These are phyloP conservation scores for Lumnitzera racemosa DNA, from an alignment of 345 rosid species.

Conservation along the genomic window DNA sequence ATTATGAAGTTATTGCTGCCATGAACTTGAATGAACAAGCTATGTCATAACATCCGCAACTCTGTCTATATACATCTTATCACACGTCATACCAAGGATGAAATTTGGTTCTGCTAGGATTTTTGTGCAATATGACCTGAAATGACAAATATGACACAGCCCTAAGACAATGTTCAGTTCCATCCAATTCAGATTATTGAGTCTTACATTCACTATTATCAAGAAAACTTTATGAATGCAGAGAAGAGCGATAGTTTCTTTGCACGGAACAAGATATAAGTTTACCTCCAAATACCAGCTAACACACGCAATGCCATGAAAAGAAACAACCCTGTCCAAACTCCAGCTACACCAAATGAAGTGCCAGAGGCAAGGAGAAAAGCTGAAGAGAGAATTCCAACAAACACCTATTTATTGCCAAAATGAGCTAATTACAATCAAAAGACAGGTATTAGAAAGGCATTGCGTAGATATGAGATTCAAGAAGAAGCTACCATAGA, in stretches of 20 bases:
- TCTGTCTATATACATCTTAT: too few relatives aligned
- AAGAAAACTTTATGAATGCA: too few relatives aligned
- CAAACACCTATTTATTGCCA: constrained; percentile 40
- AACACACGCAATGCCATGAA: constrained; percentile 82
- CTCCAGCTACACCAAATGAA: constrained; percentile 62
- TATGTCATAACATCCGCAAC: too few relatives aligned
- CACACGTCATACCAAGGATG: too few relatives aligned
- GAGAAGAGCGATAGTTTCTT: too few relatives aligned
- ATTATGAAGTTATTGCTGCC: neutral
- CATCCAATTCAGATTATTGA: too few relatives aligned
- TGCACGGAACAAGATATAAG: neutral
- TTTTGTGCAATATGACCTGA: too few relatives aligned
- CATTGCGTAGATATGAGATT: neutral
- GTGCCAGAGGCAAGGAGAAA: constrained; percentile 68
- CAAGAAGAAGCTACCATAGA: constrained; percentile 56
- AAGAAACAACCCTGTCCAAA: constrained; percentile 84
- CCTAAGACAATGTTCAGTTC: neutral
- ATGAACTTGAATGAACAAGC: too few relatives aligned
- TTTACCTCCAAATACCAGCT: constrained; percentile 90
- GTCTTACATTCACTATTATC: too few relatives aligned
- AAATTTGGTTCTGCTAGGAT: too few relatives aligned
- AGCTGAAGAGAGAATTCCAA: constrained; percentile 49
- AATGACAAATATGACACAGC: too few relatives aligned
- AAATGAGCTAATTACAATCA: constrained; percentile 9
- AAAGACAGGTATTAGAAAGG: constrained; percentile 1